A percentile compares a stretch with the other conserved stretches of the same genome.
Conservation (phyloP, 2,329 filamentous ascomycete species). For the Scytalidium sp. region DNA sequence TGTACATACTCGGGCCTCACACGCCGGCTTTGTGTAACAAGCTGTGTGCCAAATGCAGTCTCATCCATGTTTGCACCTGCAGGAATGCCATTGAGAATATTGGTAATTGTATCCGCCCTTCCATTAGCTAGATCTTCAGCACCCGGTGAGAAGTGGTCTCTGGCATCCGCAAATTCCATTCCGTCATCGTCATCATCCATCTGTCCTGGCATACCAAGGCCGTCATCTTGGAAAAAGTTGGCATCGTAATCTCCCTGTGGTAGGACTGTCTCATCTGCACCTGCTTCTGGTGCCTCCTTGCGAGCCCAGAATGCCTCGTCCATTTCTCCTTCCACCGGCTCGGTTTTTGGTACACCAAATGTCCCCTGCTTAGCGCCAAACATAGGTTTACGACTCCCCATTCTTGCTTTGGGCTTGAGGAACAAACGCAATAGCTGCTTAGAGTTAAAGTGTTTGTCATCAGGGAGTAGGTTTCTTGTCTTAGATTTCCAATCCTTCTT, state of each 20-base stretch:
- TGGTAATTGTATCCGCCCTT: slow-evolving; percentile 46
- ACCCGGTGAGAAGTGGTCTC: slow-evolving; percentile 73
- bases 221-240: slow-evolving; percentile 94
- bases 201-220: slow-evolving; percentile 63
- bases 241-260: slow-evolving; percentile 85
- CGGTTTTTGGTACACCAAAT: slow-evolving; percentile 43
- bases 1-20: slow-evolving; percentile 67
- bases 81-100: slow-evolving; percentile 47
- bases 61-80: slow-evolving; percentile 34
- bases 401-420: slow-evolving; percentile 86
- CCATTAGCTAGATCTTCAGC: slow-evolving; percentile 41
- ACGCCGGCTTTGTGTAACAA: slow-evolving; percentile 63
- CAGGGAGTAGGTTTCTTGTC: slow-evolving; percentile 85
- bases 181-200: slow-evolving; percentile 61
- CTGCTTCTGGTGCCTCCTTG: slow-evolving; percentile 47
- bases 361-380: slow-evolving; percentile 42
- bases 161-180: slow-evolving; percentile 74
- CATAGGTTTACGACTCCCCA: slow-evolving; percentile 63
- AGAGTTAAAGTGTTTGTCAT: slow-evolving; percentile 98
- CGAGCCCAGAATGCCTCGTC: slow-evolving; percentile 95
- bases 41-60: slow-evolving; percentile 58
- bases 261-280: slow-evolving; percentile 53
- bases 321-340: slow-evolving; percentile 71
- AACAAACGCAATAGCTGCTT: slow-evolving; percentile 86
- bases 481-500: slow-evolving; percentile 97